Percentiles rank a stretch among this genome's conserved stretches.
phyloP scores from a whole-genome alignment of 805 yeast species.

The Yarrowia hollandica region DNA sequence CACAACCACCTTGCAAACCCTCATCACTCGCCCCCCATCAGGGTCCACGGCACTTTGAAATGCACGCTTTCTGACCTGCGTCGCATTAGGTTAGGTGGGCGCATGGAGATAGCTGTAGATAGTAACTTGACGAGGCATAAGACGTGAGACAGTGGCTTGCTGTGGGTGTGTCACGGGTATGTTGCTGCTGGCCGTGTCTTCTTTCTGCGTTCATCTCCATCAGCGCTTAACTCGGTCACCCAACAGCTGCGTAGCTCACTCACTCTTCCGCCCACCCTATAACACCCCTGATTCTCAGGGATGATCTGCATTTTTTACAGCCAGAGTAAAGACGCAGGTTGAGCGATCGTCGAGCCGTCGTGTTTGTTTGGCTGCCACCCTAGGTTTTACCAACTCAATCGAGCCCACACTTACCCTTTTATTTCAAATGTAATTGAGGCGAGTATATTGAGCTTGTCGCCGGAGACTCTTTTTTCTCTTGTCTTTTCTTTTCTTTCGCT shows the following conservation, averaged over 20 bases:
- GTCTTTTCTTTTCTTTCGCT: too few relatives aligned
- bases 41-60: slow-evolving; percentile 1
- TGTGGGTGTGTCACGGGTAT: too few relatives aligned
- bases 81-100: slow-evolving; percentile 23
- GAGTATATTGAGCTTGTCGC: too few relatives aligned
- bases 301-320: slow-evolving; percentile 16
- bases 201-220: too few relatives aligned
- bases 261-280: background rate
- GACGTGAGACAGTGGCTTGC: too few relatives aligned
- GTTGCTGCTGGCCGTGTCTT: too few relatives aligned
- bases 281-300: slow-evolving; percentile 23
- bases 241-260: background rate
- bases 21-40: background rate
- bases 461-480: too few relatives aligned
- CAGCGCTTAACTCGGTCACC: too few relatives aligned
- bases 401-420: background rate
- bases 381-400: slow-evolving; percentile 24
- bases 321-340: slow-evolving; percentile 13
- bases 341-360: slow-evolving; percentile 22
- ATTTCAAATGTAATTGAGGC: too few relatives aligned
- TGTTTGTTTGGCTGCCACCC: slow-evolving; percentile 8
- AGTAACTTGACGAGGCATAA: too few relatives aligned
- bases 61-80: slow-evolving; percentile 24
- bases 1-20: too few relatives aligned
- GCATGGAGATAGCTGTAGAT: background rate